Conservation (phyloP, 2,329 filamentous ascomycete species). For the Ophiostoma triangulosporum region DNA sequence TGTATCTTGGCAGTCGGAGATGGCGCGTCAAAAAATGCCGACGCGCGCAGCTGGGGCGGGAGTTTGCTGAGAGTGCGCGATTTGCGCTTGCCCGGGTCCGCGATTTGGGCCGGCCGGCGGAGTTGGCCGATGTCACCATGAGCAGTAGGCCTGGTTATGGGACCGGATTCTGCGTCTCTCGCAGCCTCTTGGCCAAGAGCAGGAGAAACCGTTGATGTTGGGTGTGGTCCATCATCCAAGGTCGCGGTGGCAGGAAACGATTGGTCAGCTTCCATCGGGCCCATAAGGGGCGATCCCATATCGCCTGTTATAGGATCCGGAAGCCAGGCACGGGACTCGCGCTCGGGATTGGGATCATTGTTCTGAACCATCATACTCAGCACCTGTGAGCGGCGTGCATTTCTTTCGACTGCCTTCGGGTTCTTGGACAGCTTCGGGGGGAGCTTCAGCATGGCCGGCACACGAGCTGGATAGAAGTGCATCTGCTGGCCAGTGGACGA, state of each 20-base stretch:
- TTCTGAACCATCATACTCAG: slow-evolving; percentile 41
- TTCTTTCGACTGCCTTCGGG: slow-evolving; percentile 48
- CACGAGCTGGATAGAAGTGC: slow-evolving; percentile 90
- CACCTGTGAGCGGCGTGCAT: slow-evolving; percentile 61
- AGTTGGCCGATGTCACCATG: slow-evolving; percentile 15
- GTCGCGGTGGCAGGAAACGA: neutral
- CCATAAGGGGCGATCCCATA: slow-evolving; percentile 10
- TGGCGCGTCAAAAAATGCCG: slow-evolving; percentile 72
- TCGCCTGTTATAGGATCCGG: slow-evolving; percentile 32
- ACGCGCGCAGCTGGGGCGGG: slow-evolving; percentile 80
- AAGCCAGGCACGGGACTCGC: slow-evolving; percentile 27
- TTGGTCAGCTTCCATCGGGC: neutral
- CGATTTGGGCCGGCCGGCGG: slow-evolving; percentile 18
- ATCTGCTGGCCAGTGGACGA: slow-evolving; percentile 61
- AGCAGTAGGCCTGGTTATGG: neutral
- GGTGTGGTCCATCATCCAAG: neutral
- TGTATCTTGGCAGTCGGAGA: slow-evolving; percentile 35
- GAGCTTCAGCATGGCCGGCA: slow-evolving; percentile 84
- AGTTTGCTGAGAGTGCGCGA: slow-evolving; percentile 35
- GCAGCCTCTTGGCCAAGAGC: neutral
- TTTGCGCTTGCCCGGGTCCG: slow-evolving; percentile 24
- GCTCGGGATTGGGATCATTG: slow-evolving; percentile 5
- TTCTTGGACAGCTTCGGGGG: slow-evolving; percentile 74
- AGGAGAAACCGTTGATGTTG: neutral
- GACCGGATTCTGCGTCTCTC: neutral